These are phyloP conservation scores for Santalum album DNA, from an alignment of 164 flowering plant species.

Conservation along the genomic window DNA sequence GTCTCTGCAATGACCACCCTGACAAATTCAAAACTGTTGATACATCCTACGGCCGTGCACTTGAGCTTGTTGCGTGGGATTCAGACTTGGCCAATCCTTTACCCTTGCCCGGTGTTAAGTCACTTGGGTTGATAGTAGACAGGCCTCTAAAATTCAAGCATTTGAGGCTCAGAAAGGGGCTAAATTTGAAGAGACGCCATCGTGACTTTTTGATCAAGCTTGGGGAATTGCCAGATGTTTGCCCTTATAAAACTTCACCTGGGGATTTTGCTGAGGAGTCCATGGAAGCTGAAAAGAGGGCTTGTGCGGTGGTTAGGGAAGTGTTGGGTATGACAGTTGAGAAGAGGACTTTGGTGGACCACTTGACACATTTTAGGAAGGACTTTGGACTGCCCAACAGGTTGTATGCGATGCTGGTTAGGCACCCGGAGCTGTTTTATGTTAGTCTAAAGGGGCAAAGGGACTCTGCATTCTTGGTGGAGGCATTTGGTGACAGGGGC, in stretches of 20 bases:
- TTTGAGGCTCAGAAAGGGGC: slow-evolving; percentile 61
- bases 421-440: slow-evolving; percentile 95
- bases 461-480: slow-evolving; percentile 82
- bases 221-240: slow-evolving; percentile 49
- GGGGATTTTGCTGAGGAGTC: slow-evolving; percentile 37
- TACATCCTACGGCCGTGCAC: slow-evolving; percentile 86
- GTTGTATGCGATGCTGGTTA: slow-evolving; percentile 69
- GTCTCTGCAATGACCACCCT: slow-evolving; percentile 74
- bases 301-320: slow-evolving; percentile 84
- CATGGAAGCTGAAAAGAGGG: slow-evolving; percentile 77
- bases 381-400: slow-evolving; percentile 83
- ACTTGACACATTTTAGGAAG: slow-evolving; percentile 76
- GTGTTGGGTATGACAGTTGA: slow-evolving; percentile 76
- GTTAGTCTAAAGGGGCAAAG: slow-evolving; percentile 81
- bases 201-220: slow-evolving; percentile 57
- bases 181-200: slow-evolving; percentile 67
- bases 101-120: slow-evolving; percentile 16
- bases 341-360: slow-evolving; percentile 81
- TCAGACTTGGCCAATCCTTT: slow-evolving; percentile 42
- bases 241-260: slow-evolving; percentile 42
- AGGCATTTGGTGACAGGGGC: slow-evolving; percentile 70
- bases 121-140: slow-evolving; percentile 52
- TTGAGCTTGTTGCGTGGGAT: slow-evolving; percentile 85
- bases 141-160: slow-evolving; percentile 80
- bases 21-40: slow-evolving; percentile 66